These are phyloP conservation scores for Candida insectorum DNA, from an alignment of 805 yeast genomes.

Conservation along the genomic window DNA sequence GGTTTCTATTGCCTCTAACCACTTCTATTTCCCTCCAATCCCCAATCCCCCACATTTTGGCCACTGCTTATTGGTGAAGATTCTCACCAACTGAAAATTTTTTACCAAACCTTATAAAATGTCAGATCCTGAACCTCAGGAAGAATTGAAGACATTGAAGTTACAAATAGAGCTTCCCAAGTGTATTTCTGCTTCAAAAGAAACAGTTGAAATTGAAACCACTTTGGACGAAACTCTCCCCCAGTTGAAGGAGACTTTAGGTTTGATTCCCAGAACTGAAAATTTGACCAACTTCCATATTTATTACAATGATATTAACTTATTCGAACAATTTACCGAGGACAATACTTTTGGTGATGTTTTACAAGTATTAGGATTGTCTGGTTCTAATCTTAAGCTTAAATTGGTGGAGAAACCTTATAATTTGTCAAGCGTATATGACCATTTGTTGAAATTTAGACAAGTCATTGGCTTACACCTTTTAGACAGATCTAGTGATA, in stretches of 20 bases:
- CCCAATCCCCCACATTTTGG: too few relatives aligned
- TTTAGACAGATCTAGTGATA: constrained; percentile 40
- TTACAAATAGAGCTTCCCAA: constrained; percentile 6
- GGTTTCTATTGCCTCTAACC: too few relatives aligned
- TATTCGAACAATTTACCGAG: constrained; percentile 27
- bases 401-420: constrained; percentile 54
- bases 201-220: constrained; percentile 23
- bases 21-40: too few relatives aligned
- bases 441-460: constrained; percentile 62
- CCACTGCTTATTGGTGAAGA: too few relatives aligned
- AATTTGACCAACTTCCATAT: constrained; percentile 62
- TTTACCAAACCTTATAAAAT: too few relatives aligned
- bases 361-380: constrained; percentile 15
- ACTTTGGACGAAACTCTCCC: constrained; percentile 45
- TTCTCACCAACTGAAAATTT: too few relatives aligned
- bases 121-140: too few relatives aligned
- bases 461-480: constrained; percentile 54
- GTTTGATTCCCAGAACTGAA: constrained; percentile 53
- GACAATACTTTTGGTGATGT: constrained; percentile 24
- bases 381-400: constrained; percentile 33
- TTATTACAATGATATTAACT: constrained; percentile 27
- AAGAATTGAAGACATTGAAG: constrained; percentile 5
- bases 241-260: constrained; percentile 57
- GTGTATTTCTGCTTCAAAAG: constrained; percentile 9
- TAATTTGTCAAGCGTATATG: constrained; percentile 55